Base-by-base conservation (phyloP, 2,329 filamentous ascomycete species). In the Aspergillus transmontanensis region DNA sequence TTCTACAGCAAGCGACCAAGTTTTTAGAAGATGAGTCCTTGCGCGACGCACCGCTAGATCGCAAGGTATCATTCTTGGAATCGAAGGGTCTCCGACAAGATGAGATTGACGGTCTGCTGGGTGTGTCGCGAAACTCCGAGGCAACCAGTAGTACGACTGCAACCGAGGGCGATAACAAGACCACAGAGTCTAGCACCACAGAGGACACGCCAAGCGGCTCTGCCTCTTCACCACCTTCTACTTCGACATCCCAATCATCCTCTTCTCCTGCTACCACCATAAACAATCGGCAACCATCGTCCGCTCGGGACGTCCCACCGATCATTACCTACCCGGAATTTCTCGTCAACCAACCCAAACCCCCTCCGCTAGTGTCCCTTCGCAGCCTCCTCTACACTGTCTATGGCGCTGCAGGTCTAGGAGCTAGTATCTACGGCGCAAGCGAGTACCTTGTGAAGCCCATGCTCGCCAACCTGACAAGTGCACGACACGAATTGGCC, bases 11-110 rank as follows among this genome's bases (percentile, higher is more conserved):
- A 73, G 93, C 93, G 32, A 84, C 85, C 50, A 86, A 83, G 59
- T 97, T 97, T 73, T 84, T 97, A 4, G 82, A 91, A 57, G 90
- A 96, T 64, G 87, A 91, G 9, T 83, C 84, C 23, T 91, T 97
- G 62, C 87, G 85, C 63, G 81, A 89, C 76, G 87, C 90, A 39
- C 83, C 90, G 0, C 83, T 84, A 51, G 89, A 92, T 61, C 89
- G 88, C 77, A 96, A 96, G 80, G 82, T 86, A 23, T 85, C 86
- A 9, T 97, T 97, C 69, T 80, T 97, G 1, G 85, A 89, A 72
- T 87, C 86, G 57, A 97, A 97, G 76, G 92, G 92, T 4, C 80
- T 97, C 9, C 80, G 79, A 4, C 80, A 85, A 5, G 82, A 84
- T 36, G 88, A 94, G 65, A 92, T 96, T 64, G 81, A 91, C 68